Percentiles rank a stretch among this genome's conserved stretches.
Conservation (phyloP, 768 basidiomycete species). For the Phanerodontia chrysosporium region DNA sequence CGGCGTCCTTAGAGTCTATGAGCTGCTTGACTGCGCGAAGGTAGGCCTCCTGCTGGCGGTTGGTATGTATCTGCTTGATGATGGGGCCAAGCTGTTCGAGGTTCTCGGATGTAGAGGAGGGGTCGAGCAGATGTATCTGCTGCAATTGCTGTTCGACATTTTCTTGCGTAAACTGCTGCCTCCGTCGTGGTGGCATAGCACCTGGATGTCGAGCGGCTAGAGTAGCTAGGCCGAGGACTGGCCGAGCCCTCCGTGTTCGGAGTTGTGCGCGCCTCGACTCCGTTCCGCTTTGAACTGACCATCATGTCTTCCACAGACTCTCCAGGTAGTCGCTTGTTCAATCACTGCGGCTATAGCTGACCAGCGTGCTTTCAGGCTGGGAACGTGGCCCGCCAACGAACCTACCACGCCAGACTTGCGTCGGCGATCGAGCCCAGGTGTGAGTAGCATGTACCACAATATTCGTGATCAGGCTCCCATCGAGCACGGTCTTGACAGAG, state of each 20-base stretch:
- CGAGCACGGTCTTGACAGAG: neutral
- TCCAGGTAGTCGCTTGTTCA: neutral
- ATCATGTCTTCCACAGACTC: neutral
- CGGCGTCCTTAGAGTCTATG: slow-evolving; percentile 89
- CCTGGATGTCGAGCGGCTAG: neutral
- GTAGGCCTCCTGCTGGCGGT: slow-evolving; percentile 84
- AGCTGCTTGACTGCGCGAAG: slow-evolving; percentile 82
- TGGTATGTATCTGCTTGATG: slow-evolving; percentile 89
- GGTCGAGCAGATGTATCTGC: slow-evolving; percentile 85
- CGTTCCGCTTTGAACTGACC: no score
- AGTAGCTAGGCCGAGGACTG: no score
- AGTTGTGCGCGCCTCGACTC: no score
- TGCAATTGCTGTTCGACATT: slow-evolving; percentile 87
- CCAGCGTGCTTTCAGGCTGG: neutral
- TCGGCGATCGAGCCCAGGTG: neutral
- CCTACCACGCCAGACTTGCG: slow-evolving; percentile 1
- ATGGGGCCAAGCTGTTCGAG: slow-evolving; percentile 93
- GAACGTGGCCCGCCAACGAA: neutral
- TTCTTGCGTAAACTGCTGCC: slow-evolving; percentile 73
- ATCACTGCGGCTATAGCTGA: neutral
- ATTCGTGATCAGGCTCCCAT: neutral
- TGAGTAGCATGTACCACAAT: neutral
- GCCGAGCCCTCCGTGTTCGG: no score
- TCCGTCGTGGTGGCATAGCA: slow-evolving; percentile 68
- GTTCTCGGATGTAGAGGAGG: slow-evolving; percentile 87